Base-by-base conservation (phyloP, 306 rosid genomes). In the Begonia masoniana region DNA sequence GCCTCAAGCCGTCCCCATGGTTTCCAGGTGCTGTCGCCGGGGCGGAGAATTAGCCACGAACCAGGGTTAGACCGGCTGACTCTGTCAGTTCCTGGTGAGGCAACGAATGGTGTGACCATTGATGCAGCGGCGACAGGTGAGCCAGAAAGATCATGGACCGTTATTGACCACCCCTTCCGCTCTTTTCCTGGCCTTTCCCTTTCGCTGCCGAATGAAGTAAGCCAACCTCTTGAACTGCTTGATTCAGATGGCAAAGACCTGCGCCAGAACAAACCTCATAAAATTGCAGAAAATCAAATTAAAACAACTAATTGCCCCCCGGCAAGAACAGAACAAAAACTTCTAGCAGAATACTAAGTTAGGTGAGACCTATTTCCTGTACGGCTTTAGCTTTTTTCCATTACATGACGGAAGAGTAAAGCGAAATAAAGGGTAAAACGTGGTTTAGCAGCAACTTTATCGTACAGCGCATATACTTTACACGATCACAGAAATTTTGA, bases 1-100 rank as follows among this genome's bases (percentile, higher is more conserved):
- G 86, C 86, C 43, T 79, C 79, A 11, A 79, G 77, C 7, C 71
- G 60, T 7, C 86, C 86, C 86, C 82, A 76, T 0, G 86, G 82
- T 54, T 79, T 79, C 86, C 86, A 79, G 0, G 86, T 79, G 10
- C 77, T 75, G 2, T 70, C 86, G 0, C 86, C 82, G 0, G 86
- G 86, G 0, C 86, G 75, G 43, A 79, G 79, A 39, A 79, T 79
- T 13, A 76, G 82, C 86, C 86, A 79, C 0, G 86, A 72, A 11
- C 86, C 86, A 0, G 86, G 86, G 47, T 70, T 79, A 3, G 86
- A 76, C 51, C 82, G 71, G 41, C 86, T 79, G 0, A 79, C 86
- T 21, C 86, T 62, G 71, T 79, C 86, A 14, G 86, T 72, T 59
- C 82, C 82, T 48, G 86, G 82, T 0, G 86, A 79, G 0, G 86